These are phyloP conservation scores for Isoetes taiwanensis DNA, from an alignment of 75 land plant species.

Conservation along the genomic window DNA sequence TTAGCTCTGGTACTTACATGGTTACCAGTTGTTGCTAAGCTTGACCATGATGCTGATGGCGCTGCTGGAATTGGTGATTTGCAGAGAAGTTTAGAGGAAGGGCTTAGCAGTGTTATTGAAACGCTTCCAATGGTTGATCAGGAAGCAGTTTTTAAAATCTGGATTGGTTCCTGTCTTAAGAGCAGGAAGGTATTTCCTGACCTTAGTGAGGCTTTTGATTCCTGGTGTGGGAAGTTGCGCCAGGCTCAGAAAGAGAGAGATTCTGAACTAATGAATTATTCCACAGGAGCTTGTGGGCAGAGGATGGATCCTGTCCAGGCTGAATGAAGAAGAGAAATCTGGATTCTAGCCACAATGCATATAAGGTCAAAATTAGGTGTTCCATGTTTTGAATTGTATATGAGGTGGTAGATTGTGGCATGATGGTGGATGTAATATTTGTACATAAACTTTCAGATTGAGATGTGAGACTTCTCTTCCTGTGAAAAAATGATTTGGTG, in stretches of 20 bases:
- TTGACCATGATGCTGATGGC: conserved; percentile 19
- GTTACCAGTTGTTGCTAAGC: conserved; percentile 32
- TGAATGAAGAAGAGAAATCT: no score
- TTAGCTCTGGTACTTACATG: conserved; percentile 25
- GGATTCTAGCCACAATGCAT: no score
- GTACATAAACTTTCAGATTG: no score
- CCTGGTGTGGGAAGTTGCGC: conserved; percentile 30
- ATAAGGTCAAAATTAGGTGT: no score
- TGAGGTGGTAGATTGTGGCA: no score
- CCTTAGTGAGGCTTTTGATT: conserved; percentile 30
- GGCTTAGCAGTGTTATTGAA: conserved; percentile 23
- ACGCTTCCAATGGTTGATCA: conserved; percentile 31
- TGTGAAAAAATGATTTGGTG: no score
- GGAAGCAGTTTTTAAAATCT: conserved; percentile 25
- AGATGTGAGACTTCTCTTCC: no score
- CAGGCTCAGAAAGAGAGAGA: conserved; percentile 14
- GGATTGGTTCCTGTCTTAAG: conserved; percentile 32
- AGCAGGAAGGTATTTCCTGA: conserved; percentile 30
- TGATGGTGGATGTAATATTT: no score
- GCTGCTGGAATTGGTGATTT: conserved; percentile 16
- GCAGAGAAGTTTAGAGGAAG: conserved; percentile 22
- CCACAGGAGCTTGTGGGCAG: no score
- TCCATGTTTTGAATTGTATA: no score
- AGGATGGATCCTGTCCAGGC: no score
- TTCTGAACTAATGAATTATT: no score